Conservation (phyloP, 2,329 filamentous ascomycete species). For the Venturia asperata region DNA sequence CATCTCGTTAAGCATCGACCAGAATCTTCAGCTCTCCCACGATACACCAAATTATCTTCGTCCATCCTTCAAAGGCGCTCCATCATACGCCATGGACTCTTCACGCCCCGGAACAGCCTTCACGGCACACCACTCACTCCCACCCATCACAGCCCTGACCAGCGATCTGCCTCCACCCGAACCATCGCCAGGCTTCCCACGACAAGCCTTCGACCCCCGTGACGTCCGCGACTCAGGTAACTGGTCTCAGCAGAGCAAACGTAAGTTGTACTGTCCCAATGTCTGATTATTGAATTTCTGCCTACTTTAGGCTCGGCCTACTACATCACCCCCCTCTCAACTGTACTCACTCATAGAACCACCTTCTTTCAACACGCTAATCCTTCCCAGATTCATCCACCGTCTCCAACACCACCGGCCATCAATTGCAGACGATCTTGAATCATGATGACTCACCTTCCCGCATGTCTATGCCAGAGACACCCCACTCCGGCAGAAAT, state of each 20-base stretch:
- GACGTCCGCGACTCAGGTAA: slow-evolving; percentile 50
- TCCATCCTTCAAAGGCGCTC: neutral
- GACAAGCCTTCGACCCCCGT: slow-evolving; percentile 14
- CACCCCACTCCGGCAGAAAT: slow-evolving; percentile 33
- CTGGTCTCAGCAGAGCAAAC: slow-evolving; percentile 53
- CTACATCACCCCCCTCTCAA: neutral
- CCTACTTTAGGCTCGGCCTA: neutral
- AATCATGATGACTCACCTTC: slow-evolving; percentile 45
- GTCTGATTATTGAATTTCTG: neutral
- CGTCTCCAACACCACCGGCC: slow-evolving; percentile 39
- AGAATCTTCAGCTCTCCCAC: neutral
- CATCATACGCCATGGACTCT: slow-evolving; percentile 16
- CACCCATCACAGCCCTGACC: slow-evolving; percentile 20
- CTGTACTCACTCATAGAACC: neutral
- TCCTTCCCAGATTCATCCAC: slow-evolving; percentile 33
- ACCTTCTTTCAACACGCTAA: neutral
- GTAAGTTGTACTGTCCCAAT: slow-evolving; percentile 32
- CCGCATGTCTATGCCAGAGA: slow-evolving; percentile 38
- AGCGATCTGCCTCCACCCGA: slow-evolving; percentile 18
- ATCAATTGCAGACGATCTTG: slow-evolving; percentile 44
- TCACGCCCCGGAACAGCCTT: slow-evolving; percentile 13
- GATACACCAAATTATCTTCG: neutral
- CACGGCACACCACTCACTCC: slow-evolving; percentile 17
- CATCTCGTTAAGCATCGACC: neutral
- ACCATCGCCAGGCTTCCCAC: slow-evolving; percentile 12